Evolutionary conservation across 768 basidiomycete species (phyloP).

Genomic region (Pilatotrama ljubarskyi): DNA sequence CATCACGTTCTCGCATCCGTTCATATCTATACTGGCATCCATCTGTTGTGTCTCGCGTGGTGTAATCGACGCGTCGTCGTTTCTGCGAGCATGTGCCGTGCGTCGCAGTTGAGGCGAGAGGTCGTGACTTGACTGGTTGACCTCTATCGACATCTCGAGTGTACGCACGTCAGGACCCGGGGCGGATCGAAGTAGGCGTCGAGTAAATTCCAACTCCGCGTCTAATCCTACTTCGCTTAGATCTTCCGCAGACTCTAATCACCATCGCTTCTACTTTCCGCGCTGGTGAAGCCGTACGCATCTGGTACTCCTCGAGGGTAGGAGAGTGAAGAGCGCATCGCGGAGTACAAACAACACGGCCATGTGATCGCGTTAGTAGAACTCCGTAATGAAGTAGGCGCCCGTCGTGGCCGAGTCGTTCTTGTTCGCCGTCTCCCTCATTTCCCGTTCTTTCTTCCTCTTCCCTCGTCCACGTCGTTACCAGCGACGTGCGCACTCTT

Average conservation of each 20-base stretch:
- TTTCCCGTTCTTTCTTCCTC: not conserved
- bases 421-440: conserved; percentile 1
- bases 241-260: no score
- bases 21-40: conserved; percentile 14
- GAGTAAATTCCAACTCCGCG: no score
- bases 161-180: no score
- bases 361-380: conserved; percentile 18
- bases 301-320: not conserved
- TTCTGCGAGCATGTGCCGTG: no score
- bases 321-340: not conserved
- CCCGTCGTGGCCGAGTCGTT: conserved; percentile 1
- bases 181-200: no score
- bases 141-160: no score
- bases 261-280: no score
- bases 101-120: no score
- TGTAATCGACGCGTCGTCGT: not conserved
- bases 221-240: no score
- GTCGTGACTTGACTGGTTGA: no score
- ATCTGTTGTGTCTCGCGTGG: not conserved
- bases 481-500: not conserved
- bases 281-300: no score
- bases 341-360: conserved; percentile 2
- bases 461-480: not conserved
- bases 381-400: conserved; percentile 19
- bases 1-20: not conserved